These are phyloP conservation scores for Entamoeba invadens DNA, from an alignment of 208 protist genomes.

Conservation along the genomic window DNA sequence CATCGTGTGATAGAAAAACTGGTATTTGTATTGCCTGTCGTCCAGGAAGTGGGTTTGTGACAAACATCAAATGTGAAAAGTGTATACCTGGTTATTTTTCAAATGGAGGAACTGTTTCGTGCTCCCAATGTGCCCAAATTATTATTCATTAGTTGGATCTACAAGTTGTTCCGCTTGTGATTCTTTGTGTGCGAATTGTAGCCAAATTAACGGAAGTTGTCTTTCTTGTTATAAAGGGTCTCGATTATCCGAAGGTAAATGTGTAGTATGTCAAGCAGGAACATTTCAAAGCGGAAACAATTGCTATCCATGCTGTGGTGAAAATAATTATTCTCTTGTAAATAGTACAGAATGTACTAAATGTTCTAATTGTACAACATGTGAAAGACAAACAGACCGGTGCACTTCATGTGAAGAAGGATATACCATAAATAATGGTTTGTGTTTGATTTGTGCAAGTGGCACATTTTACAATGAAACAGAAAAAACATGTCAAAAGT, in stretches of 20 bases:
- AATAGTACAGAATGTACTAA: background rate
- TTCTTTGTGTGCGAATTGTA: background rate
- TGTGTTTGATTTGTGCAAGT: background rate
- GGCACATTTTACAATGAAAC: background rate
- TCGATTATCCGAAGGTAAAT: too few species aligned
- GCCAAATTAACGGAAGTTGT: too few species aligned
- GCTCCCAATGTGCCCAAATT: background rate
- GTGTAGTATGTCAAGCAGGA: background rate
- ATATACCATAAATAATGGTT: background rate
- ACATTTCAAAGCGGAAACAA: background rate
- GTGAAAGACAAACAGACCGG: background rate
- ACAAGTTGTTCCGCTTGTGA: background rate
- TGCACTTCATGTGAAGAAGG: background rate
- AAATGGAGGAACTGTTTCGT: background rate
- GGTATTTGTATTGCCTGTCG: background rate
- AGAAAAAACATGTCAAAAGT: background rate
- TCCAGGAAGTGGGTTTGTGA: too few species aligned
- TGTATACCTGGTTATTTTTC: background rate
- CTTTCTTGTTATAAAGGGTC: too few species aligned
- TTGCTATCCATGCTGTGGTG: background rate
- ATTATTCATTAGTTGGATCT: too few species aligned
- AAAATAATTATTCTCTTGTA: background rate
- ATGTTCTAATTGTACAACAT: background rate
- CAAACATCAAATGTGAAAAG: background rate
- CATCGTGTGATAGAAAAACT: background rate